These are phyloP conservation scores for Cutaneotrichosporon mucoides DNA, from an alignment of 1,284 basidiomycete species.

Conservation along the genomic window DNA sequence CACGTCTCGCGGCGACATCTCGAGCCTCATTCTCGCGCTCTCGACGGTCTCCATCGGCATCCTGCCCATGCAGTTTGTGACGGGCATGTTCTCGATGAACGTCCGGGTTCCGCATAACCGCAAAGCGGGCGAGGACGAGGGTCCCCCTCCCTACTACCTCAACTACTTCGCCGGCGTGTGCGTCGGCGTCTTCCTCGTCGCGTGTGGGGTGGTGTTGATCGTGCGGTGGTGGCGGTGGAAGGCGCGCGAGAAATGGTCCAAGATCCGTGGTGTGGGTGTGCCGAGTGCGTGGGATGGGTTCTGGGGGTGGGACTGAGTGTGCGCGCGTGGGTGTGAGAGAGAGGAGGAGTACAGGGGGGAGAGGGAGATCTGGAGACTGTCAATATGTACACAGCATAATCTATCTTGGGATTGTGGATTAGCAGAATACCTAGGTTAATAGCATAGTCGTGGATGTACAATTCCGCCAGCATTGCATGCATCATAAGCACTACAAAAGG, in stretches of 20 bases:
- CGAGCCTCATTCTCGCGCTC: conserved; percentile 64
- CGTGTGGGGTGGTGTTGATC: conserved; percentile 37
- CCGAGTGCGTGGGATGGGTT: conserved; percentile 40
- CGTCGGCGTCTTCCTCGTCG: conserved; percentile 32
- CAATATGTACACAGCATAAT: background rate
- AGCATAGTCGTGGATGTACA: no score
- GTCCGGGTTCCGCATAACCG: conserved; percentile 51
- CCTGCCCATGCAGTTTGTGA: conserved; percentile 63
- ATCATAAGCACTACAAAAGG: no score
- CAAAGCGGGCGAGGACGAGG: conserved; percentile 22
- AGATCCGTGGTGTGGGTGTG: conserved; percentile 25
- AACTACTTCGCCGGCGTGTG: conserved; percentile 43
- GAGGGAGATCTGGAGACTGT: background rate
- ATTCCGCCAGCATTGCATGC: no score
- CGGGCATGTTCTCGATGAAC: conserved; percentile 65
- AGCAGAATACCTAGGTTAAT: no score
- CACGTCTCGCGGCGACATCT: conserved; percentile 60
- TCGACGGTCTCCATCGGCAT: conserved; percentile 65
- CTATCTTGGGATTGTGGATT: no score
- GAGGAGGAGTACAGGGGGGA: no score
- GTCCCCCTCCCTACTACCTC: conserved; percentile 25
- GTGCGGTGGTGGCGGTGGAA: conserved; percentile 45
- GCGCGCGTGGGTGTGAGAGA: no score
- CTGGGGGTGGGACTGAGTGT: conserved; percentile 37
- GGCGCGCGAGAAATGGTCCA: conserved; percentile 34